Evolutionary conservation across 768 basidiomycete species (phyloP).

Genomic region (Phlegmacium glaucopus): DNA sequence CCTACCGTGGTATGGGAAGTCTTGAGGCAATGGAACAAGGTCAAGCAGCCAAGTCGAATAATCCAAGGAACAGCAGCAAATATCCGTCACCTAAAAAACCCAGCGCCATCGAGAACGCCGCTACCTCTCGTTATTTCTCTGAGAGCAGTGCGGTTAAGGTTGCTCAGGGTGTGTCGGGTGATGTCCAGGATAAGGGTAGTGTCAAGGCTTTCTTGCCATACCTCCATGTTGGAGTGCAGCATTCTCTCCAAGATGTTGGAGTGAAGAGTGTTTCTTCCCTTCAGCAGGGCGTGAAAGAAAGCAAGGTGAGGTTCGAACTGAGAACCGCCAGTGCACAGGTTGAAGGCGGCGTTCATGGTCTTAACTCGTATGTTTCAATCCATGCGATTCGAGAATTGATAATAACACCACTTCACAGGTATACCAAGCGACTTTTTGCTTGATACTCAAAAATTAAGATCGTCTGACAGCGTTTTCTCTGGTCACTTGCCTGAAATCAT

Average conservation of each 20-base stretch:
- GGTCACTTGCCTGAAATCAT: no score
- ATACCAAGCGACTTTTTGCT: slow-evolving; percentile 17
- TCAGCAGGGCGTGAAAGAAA: slow-evolving; percentile 58
- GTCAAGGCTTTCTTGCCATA: slow-evolving; percentile 91
- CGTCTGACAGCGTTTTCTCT: neutral
- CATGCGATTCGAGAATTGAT: neutral
- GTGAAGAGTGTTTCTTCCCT: slow-evolving; percentile 65
- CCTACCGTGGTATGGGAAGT: slow-evolving; percentile 98
- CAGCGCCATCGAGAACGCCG: slow-evolving; percentile 78
- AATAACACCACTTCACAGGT: slow-evolving; percentile 2
- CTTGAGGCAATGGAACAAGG: slow-evolving; percentile 91
- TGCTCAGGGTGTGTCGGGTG: slow-evolving; percentile 93
- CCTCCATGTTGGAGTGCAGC: slow-evolving; percentile 78
- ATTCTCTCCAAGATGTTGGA: slow-evolving; percentile 93
- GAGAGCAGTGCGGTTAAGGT: slow-evolving; percentile 93
- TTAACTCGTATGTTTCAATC: slow-evolving; percentile 67
- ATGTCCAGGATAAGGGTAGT: slow-evolving; percentile 97
- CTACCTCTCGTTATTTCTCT: slow-evolving; percentile 94
- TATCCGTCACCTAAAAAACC: slow-evolving; percentile 46
- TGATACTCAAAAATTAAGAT: neutral
- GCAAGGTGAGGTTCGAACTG: slow-evolving; percentile 83
- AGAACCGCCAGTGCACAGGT: slow-evolving; percentile 94
- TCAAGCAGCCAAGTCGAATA: slow-evolving; percentile 37
- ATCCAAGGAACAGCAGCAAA: slow-evolving; percentile 31
- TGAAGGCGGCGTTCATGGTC: slow-evolving; percentile 93